Conservation (phyloP, 257 asterid species). For the Asclepias syriaca region DNA sequence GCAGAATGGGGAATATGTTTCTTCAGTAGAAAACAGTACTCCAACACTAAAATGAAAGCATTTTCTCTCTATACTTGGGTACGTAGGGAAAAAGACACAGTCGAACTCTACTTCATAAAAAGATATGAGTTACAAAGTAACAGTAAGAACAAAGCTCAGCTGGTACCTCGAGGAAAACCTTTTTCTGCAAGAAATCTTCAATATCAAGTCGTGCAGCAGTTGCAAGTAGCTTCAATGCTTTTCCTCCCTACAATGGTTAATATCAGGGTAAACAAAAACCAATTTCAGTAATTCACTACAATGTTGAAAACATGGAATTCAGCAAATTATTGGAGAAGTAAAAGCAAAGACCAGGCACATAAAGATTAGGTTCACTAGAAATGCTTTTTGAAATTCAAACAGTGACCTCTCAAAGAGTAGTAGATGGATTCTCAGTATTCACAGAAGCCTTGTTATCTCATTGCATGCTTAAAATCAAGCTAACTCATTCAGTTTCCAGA, state of each 20-base stretch:
- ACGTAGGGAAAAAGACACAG: not conserved
- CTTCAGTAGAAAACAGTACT: not conserved
- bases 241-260: conserved; percentile 63
- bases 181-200: conserved; percentile 97
- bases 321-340: not conserved
- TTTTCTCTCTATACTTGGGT: not conserved
- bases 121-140: not conserved
- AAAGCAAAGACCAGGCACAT: not conserved
- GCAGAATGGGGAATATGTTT: not conserved
- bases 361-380: not conserved
- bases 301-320: not conserved
- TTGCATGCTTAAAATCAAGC: not conserved
- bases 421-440: not conserved
- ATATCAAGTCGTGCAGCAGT: conserved; percentile 94
- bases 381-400: not conserved
- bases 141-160: conserved; percentile 8
- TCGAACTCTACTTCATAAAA: not conserved
- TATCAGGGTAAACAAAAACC: not conserved
- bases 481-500: not conserved
- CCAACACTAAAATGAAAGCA: not conserved
- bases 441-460: not conserved
- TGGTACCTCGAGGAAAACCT: conserved; percentile 84
- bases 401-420: not conserved
- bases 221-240: conserved; percentile 86
- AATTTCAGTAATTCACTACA: not conserved